A percentile compares a stretch with the other conserved stretches of the same genome.
Evolutionary conservation across 257 asterid species (phyloP).

Genomic region (Przewalskia tangutica): DNA sequence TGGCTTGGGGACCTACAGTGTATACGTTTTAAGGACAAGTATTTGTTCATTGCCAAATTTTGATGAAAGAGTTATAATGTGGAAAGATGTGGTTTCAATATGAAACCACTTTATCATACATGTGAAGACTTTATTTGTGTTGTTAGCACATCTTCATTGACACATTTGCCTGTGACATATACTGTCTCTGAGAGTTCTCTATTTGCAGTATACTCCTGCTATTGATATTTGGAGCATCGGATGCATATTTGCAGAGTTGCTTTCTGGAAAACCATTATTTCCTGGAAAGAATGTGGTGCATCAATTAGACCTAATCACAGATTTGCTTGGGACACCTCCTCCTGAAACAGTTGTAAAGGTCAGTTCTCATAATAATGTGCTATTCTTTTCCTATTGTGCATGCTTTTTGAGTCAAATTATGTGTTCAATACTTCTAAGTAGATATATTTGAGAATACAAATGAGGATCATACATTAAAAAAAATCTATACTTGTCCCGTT

Average conservation of each 20-base stretch:
- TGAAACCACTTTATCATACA: not conserved
- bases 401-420: not conserved
- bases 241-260: slow-evolving; percentile 94
- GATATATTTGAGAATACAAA: not conserved
- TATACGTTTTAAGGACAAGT: not conserved
- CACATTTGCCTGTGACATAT: not conserved
- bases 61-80: not conserved
- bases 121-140: not conserved
- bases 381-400: not conserved
- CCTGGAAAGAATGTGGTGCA: slow-evolving; percentile 93
- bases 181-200: slow-evolving; percentile 8
- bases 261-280: slow-evolving; percentile 72
- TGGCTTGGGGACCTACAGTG: not conserved
- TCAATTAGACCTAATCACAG: slow-evolving; percentile 88
- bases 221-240: slow-evolving; percentile 97
- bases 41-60: not conserved
- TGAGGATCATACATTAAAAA: not conserved
- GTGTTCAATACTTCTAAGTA: not conserved
- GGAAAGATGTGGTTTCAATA: not conserved
- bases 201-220: slow-evolving; percentile 86
- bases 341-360: slow-evolving; percentile 83
- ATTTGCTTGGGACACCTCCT: slow-evolving; percentile 90
- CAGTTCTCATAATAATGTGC: slow-evolving; percentile 13
- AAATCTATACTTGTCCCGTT: not conserved
- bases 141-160: not conserved